phyloP scores from a whole-genome alignment of 2,329 filamentous ascomycete species.

The Cercospora nicotianae region DNA sequence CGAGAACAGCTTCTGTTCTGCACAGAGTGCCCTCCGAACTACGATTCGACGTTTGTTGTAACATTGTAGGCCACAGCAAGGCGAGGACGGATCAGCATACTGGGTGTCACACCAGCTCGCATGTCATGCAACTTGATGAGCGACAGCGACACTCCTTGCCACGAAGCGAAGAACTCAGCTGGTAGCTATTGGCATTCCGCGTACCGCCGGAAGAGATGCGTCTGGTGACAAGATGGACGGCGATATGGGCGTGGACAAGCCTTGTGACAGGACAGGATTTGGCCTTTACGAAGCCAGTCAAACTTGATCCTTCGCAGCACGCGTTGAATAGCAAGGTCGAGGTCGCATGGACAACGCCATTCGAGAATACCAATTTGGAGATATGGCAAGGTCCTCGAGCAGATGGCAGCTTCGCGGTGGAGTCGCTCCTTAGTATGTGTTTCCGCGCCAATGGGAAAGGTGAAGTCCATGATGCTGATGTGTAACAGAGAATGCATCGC shows the following conservation, averaged over 20 bases:
- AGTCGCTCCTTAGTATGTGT: constrained; percentile 10
- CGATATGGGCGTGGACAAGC: neutral
- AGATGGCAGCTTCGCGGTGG: constrained; percentile 14
- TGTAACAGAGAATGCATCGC: constrained; percentile 8
- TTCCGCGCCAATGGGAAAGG: neutral
- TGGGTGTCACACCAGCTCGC: neutral
- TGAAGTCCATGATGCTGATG: neutral
- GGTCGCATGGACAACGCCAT: constrained; percentile 14
- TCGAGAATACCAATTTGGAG: constrained; percentile 16
- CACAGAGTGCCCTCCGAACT: neutral
- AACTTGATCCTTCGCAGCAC: constrained; percentile 14
- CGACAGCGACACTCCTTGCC: neutral
- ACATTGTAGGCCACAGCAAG: neutral
- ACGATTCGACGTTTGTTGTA: neutral
- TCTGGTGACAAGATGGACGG: neutral
- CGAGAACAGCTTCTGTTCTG: neutral
- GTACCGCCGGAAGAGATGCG: neutral
- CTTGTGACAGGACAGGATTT: neutral
- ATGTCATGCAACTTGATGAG: neutral
- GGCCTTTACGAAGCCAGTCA: constrained; percentile 1
- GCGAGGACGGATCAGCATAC: neutral
- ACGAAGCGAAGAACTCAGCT: neutral
- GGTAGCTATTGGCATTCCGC: neutral
- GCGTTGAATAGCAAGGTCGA: constrained; percentile 6
- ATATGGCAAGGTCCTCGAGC: constrained; percentile 19